A percentile compares a stretch with the other conserved stretches of the same genome.
These are phyloP conservation scores for Xylaria sp. DNA, from an alignment of 2,329 filamentous ascomycete genomes.

Conservation along the genomic window DNA sequence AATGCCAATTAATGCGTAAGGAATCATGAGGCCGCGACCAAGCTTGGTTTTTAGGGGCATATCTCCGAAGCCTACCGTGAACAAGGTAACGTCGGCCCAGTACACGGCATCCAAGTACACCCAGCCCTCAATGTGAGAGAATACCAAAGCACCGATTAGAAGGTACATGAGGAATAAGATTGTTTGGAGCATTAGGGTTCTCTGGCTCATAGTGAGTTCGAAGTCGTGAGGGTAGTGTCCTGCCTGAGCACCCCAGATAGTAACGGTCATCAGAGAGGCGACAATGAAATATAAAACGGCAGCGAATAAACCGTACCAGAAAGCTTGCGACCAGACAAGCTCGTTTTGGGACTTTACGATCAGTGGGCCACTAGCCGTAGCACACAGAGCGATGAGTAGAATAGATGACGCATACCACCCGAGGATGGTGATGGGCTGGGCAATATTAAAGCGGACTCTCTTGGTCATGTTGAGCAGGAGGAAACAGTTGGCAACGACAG, in stretches of 20 bases:
- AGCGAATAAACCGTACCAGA: constrained; percentile 86
- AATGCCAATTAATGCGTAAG: constrained; percentile 84
- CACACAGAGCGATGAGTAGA: constrained; percentile 73
- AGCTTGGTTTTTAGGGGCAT: constrained; percentile 61
- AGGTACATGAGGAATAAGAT: constrained; percentile 87
- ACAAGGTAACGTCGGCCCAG: constrained; percentile 79
- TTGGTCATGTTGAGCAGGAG: constrained; percentile 89
- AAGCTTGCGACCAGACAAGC: constrained; percentile 81
- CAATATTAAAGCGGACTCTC: constrained; percentile 81
- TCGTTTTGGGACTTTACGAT: constrained; percentile 55
- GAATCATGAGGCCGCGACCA: constrained; percentile 78
- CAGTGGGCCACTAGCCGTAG: constrained; percentile 72
- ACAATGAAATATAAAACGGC: constrained; percentile 83
- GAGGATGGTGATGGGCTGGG: constrained; percentile 83
- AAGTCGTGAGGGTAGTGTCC: constrained; percentile 83
- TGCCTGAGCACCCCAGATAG: constrained; percentile 78
- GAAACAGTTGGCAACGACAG: constrained; percentile 81
- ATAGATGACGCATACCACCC: constrained; percentile 78
- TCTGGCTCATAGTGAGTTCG: constrained; percentile 79
- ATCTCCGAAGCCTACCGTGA: constrained; percentile 74
- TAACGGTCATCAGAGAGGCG: constrained; percentile 79
- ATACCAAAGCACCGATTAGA: constrained; percentile 79
- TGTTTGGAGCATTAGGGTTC: constrained; percentile 90
- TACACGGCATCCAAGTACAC: constrained; percentile 81
- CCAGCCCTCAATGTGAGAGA: constrained; percentile 78